Evolutionary conservation across 2,329 filamentous ascomycete species (phyloP).

Genomic region (Cercospora nicotianae): DNA sequence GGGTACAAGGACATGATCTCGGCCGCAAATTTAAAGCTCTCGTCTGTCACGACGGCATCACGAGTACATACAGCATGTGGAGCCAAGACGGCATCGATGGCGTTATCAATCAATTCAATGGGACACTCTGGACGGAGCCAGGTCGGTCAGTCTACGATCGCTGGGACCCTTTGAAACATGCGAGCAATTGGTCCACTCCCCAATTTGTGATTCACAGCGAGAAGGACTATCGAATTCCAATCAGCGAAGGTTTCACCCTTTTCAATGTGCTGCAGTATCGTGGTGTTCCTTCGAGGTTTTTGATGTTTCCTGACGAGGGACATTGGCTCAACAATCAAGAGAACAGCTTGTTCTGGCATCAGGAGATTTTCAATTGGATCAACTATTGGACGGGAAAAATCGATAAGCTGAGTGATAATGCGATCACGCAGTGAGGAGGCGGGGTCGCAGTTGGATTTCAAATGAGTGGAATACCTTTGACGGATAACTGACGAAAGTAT

Average conservation of each 20-base stretch:
- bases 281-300: conserved; percentile 28
- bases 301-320: conserved; percentile 28
- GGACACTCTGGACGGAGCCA: conserved; percentile 46
- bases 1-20: conserved; percentile 79
- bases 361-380: conserved; percentile 30
- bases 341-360: conserved; percentile 30
- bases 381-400: conserved; percentile 30
- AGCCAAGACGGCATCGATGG: conserved; percentile 54
- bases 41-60: conserved; percentile 81
- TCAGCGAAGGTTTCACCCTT: conserved; percentile 29
- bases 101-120: conserved; percentile 52
- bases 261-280: conserved; percentile 29
- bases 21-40: conserved; percentile 84
- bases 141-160: conserved; percentile 21
- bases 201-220: conserved; percentile 31
- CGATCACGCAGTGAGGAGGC: conserved; percentile 17
- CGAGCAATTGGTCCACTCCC: conserved; percentile 29
- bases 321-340: conserved; percentile 28
- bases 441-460: neutral
- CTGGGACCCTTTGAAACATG: conserved; percentile 29
- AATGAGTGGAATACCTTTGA: neutral
- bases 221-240: conserved; percentile 27
- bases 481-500: neutral
- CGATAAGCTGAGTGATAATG: conserved; percentile 24
- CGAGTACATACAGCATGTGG: conserved; percentile 43